phyloP scores from a whole-genome alignment of 1,139 yeast genomes.

The Geotrichum europaeum region DNA sequence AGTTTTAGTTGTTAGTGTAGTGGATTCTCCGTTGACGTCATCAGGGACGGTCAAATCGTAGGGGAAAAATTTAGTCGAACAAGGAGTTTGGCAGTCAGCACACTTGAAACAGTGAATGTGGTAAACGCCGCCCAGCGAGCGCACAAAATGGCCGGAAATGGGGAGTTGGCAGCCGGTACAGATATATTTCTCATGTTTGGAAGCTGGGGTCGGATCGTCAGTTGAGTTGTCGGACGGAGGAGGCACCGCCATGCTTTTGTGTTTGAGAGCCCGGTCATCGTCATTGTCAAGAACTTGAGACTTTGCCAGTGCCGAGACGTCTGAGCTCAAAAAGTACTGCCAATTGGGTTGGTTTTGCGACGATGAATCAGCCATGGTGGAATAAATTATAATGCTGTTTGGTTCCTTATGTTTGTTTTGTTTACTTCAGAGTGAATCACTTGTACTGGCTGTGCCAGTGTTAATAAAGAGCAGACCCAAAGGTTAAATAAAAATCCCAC shows the following conservation, averaged over 20 bases:
- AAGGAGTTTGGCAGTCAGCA: slow-evolving; percentile 68
- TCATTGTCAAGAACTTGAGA: slow-evolving; percentile 4
- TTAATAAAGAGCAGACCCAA: neutral
- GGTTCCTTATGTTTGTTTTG: neutral
- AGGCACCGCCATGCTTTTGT: slow-evolving; percentile 13
- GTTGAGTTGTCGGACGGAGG: slow-evolving; percentile 5
- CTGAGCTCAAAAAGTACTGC: slow-evolving; percentile 8
- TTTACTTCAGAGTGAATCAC: neutral
- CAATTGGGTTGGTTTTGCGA: slow-evolving; percentile 10
- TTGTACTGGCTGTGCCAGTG: neutral
- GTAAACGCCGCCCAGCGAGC: slow-evolving; percentile 73
- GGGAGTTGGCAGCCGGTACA: slow-evolving; percentile 62
- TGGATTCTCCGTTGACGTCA: slow-evolving; percentile 22
- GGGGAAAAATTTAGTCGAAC: slow-evolving; percentile 70
- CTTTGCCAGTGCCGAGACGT: neutral
- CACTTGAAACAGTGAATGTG: slow-evolving; percentile 89
- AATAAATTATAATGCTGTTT: neutral
- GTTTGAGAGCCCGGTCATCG: slow-evolving; percentile 9
- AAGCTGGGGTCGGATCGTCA: slow-evolving; percentile 7
- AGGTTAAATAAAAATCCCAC: neutral
- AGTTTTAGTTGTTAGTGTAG: slow-evolving; percentile 39
- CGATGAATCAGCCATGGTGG: slow-evolving; percentile 1
- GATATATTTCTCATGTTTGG: slow-evolving; percentile 16
- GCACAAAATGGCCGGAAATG: slow-evolving; percentile 75
- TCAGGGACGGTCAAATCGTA: slow-evolving; percentile 36